Base-by-base conservation (phyloP, 495 filamentous ascomycete species). In the Cercophora newfieldiana region DNA sequence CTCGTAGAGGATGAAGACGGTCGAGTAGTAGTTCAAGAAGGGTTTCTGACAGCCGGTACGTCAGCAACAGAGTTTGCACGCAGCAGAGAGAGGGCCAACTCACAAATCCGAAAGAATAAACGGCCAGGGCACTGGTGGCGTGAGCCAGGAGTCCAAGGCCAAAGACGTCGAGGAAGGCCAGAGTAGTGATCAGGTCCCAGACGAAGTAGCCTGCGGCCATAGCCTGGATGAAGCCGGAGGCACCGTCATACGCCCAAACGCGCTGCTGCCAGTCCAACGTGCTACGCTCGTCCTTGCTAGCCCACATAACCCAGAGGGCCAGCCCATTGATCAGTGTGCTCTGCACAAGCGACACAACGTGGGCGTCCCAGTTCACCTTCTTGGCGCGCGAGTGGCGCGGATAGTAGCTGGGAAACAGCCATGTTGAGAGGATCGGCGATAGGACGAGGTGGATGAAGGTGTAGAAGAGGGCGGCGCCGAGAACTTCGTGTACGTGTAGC, bases 1-100 rank as follows among this genome's bases (percentile, higher is more conserved):
- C 81, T 99, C 95, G 84, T 97, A 99, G 71, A 99, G 92, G 72
- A 99, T 92, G 81, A 99, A 98, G 59, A 88, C 86, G 19, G 88
- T 85, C 61, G 87, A 91, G 78, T 97, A 98, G 82, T 88, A 97
- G 80, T 97, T 97, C 68, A 97, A 81, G 74, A 97, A 97, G 0
- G 95, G 95, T 67, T 92, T 83, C 94, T 97, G 74, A 16, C 0
- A 0, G 18, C 3, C 19, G 16, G 56, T 51, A 44, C 61, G 37
- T 31, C 25, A 21, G 28, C 18, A 3, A 24, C 24, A 66, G 22
- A 10, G 60, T 6, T 33, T 28, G 28, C 8, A 7, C 58, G n/a
- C 21, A 19, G 10, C 25, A 24, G n/a, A 12, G 57, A 25, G 54
- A 47, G 31, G 58, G 31, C 55, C 26, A 26, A 90, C 92, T 81